A percentile compares a stretch with the other conserved stretches of the same genome.
phyloP scores from a whole-genome alignment of 2,329 filamentous ascomycete species.

The Orbilia blumenaviensis region DNA sequence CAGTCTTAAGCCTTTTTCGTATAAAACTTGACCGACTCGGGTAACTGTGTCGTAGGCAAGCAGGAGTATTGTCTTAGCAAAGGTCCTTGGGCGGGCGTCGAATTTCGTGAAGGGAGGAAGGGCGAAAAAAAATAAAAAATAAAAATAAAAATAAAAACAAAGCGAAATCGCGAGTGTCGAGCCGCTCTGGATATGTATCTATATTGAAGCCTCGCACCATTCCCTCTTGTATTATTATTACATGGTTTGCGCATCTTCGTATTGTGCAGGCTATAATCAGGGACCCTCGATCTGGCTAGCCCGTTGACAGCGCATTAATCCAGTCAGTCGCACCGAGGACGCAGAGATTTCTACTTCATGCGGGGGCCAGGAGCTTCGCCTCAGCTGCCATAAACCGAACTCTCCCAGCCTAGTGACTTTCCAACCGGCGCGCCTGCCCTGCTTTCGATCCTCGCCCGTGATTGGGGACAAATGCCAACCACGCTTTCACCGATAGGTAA shows the following conservation, averaged over 20 bases:
- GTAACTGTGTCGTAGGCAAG: constrained; percentile 8
- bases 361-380: constrained; percentile 52
- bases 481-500: constrained; percentile 40
- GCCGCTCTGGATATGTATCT: constrained; percentile 31
- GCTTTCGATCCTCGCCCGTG: constrained; percentile 38
- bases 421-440: constrained; percentile 48
- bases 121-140: constrained; percentile 34
- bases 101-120: constrained; percentile 27
- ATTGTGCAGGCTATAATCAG: constrained; percentile 49
- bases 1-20: constrained; percentile 44
- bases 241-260: constrained; percentile 45
- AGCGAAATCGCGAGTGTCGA: constrained; percentile 40
- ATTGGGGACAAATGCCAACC: constrained; percentile 26
- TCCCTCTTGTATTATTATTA: constrained; percentile 33
- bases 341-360: constrained; percentile 47
- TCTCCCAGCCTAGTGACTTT: constrained; percentile 31
- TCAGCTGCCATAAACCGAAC: constrained; percentile 40
- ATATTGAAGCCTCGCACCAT: constrained; percentile 52
- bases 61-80: constrained; percentile 6
- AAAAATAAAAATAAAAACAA: constrained; percentile 48
- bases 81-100: constrained; percentile 11
- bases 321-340: constrained; percentile 43
- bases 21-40: constrained; percentile 24
- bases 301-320: constrained; percentile 50
- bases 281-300: constrained; percentile 43